Conservation (phyloP, 768 basidiomycete genomes). For the Serendipita indica region DNA sequence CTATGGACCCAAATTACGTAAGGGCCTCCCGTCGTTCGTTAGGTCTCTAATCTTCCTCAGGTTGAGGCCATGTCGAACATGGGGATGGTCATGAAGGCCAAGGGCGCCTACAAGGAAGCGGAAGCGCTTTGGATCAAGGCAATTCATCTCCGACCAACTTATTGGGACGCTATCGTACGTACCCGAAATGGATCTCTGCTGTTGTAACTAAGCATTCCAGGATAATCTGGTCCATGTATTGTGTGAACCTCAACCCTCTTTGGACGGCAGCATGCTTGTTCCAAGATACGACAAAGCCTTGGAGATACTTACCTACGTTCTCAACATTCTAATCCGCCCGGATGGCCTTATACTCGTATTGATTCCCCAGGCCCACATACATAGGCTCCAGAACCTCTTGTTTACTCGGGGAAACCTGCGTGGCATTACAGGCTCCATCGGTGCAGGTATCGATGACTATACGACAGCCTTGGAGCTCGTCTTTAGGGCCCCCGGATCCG, state of each 20-base stretch:
- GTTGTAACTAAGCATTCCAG: conserved; percentile 10
- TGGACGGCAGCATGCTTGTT: neutral
- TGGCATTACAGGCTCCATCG: conserved; percentile 19
- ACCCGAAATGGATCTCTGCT: neutral
- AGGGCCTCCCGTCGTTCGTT: neutral
- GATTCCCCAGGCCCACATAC: conserved; percentile 24
- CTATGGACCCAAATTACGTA: conserved; percentile 19
- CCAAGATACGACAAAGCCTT: conserved; percentile 23
- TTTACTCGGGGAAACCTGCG: conserved; percentile 28
- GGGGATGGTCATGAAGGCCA: conserved; percentile 24
- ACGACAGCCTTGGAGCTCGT: conserved; percentile 30
- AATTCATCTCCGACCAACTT: conserved; percentile 21
- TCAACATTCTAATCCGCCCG: conserved; percentile 18
- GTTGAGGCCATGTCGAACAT: conserved; percentile 31
- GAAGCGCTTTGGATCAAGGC: conserved; percentile 30
- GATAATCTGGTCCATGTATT: conserved; percentile 27
- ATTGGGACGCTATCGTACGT: conserved; percentile 24
- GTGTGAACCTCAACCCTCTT: conserved; percentile 7
- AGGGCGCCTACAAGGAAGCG: conserved; percentile 23
- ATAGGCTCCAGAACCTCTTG: conserved; percentile 33
- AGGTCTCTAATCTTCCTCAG: conserved; percentile 15
- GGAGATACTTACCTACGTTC: conserved; percentile 23
- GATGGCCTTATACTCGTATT: conserved; percentile 16
- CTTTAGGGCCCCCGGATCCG: conserved; percentile 22
- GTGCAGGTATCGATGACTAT: conserved; percentile 23